A percentile compares a stretch with the other conserved stretches of the same genome.
Evolutionary conservation across 768 basidiomycete genomes (phyloP).

Genomic region (Leccinum variicolor): DNA sequence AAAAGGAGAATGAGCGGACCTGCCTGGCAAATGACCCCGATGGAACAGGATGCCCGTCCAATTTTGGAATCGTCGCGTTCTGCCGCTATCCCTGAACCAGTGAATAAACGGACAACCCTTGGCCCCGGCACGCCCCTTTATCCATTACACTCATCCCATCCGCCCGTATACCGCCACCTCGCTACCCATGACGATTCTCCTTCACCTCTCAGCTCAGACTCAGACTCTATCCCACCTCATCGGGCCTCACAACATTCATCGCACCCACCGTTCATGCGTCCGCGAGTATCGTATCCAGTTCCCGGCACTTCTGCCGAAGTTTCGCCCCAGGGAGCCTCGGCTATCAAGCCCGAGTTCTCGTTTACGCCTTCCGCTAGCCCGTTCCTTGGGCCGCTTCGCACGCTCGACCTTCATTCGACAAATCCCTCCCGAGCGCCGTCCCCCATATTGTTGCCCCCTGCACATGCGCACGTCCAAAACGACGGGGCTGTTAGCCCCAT

Average conservation of each 20-base stretch:
- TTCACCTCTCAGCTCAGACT: constrained; percentile 69
- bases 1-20: constrained; percentile 55
- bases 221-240: constrained; percentile 39
- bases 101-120: constrained; percentile 17
- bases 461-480: constrained; percentile 26
- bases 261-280: constrained; percentile 24
- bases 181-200: constrained; percentile 57
- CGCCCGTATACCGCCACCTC: constrained; percentile 31
- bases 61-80: constrained; percentile 15
- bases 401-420: constrained; percentile 70
- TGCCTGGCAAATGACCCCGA: constrained; percentile 49
- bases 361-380: constrained; percentile 76
- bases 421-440: constrained; percentile 70
- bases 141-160: constrained; percentile 39
- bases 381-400: constrained; percentile 74
- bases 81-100: constrained; percentile 12
- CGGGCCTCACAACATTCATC: constrained; percentile 27
- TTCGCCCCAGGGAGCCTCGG: constrained; percentile 23
- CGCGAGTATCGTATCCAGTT: constrained; percentile 25
- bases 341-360: constrained; percentile 33
- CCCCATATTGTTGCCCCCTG: constrained; percentile 62
- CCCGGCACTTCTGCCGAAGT: constrained; percentile 27
- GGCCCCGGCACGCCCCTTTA: constrained; percentile 32
- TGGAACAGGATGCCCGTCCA: constrained; percentile 33
- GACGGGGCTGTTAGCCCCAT: constrained; percentile 33